Evolutionary conservation across 1,284 basidiomycete genomes (phyloP).

Genomic region (Gomphus sp.): DNA sequence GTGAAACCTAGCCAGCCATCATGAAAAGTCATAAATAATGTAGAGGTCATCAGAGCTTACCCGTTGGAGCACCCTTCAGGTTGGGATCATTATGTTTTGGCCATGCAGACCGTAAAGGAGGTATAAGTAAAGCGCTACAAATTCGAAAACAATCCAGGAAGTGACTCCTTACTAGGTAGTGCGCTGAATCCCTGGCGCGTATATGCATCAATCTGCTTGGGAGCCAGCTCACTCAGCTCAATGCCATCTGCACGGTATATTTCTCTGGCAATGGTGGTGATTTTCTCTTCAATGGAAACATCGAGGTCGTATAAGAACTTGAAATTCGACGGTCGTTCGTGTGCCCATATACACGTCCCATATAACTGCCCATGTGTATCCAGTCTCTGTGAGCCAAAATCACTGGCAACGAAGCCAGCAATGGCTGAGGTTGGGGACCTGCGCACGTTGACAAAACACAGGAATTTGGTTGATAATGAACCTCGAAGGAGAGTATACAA

Average conservation of each 20-base stretch:
- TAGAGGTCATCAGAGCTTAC: slow-evolving; percentile 16
- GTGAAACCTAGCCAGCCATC: slow-evolving; percentile 59
- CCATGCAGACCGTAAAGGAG: slow-evolving; percentile 76
- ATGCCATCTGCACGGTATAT: slow-evolving; percentile 92
- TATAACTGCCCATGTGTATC: too few species aligned
- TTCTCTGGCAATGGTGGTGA: slow-evolving; percentile 77
- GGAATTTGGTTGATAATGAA: too few species aligned
- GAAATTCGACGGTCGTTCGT: slow-evolving; percentile 74
- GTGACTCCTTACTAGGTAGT: slow-evolving; percentile 59
- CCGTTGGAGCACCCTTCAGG: slow-evolving; percentile 81
- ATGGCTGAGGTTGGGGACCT: too few species aligned
- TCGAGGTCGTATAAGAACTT: slow-evolving; percentile 87
- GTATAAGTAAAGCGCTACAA: slow-evolving; percentile 11
- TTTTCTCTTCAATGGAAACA: slow-evolving; percentile 81
- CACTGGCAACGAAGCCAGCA: too few species aligned
- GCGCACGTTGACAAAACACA: too few species aligned
- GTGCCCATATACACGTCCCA: too few species aligned
- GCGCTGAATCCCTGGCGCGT: slow-evolving; percentile 81
- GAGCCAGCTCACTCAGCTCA: slow-evolving; percentile 73
- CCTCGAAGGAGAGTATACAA: too few species aligned
- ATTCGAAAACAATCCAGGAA: neutral
- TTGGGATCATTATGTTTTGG: slow-evolving; percentile 97
- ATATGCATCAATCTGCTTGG: slow-evolving; percentile 86
- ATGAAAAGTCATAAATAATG: slow-evolving; percentile 2
- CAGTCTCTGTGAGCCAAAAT: too few species aligned